These are phyloP conservation scores for Penicillium expansum DNA, from an alignment of 2,329 filamentous ascomycete species.

Conservation along the genomic window DNA sequence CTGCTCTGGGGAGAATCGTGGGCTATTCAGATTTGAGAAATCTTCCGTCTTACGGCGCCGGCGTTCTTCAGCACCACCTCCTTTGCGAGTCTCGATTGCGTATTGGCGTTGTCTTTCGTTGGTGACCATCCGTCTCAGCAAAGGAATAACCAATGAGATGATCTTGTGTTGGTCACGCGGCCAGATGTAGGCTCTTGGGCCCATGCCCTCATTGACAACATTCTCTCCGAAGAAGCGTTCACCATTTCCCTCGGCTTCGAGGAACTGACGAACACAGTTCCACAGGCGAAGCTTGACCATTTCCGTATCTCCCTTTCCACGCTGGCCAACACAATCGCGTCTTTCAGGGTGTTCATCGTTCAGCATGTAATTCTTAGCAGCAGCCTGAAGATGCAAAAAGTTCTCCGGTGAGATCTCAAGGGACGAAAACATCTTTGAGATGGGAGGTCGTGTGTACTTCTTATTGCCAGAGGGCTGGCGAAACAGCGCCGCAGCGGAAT, in stretches of 20 bases:
- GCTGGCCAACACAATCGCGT: constrained; percentile 56
- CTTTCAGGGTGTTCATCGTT: constrained; percentile 54
- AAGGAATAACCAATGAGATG: constrained; percentile 56
- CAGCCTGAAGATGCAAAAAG: constrained; percentile 55
- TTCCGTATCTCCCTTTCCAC: constrained; percentile 55
- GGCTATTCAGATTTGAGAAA: constrained; percentile 27
- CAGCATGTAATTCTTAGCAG: constrained; percentile 58
- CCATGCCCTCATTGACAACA: constrained; percentile 43
- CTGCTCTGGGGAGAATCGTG: constrained; percentile 31
- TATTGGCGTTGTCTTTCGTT: constrained; percentile 59
- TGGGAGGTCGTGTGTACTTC: constrained; percentile 58
- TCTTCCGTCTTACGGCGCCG: constrained; percentile 39
- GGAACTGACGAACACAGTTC: constrained; percentile 56
- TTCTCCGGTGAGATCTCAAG: constrained; percentile 56
- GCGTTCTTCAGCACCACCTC: constrained; percentile 41
- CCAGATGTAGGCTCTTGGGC: constrained; percentile 49
- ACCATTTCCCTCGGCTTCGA: constrained; percentile 51
- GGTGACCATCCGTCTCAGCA: constrained; percentile 58
- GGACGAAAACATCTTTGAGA: constrained; percentile 57
- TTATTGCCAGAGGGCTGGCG: constrained; percentile 50
- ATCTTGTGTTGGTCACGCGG: constrained; percentile 56
- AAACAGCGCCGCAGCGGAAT: constrained; percentile 55
- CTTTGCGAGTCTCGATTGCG: constrained; percentile 55
- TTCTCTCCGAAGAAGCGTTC: constrained; percentile 53
- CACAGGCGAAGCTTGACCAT: constrained; percentile 57